Evolutionary conservation across 768 basidiomycete species (phyloP).

Genomic region (Tephrocybe rancida): DNA sequence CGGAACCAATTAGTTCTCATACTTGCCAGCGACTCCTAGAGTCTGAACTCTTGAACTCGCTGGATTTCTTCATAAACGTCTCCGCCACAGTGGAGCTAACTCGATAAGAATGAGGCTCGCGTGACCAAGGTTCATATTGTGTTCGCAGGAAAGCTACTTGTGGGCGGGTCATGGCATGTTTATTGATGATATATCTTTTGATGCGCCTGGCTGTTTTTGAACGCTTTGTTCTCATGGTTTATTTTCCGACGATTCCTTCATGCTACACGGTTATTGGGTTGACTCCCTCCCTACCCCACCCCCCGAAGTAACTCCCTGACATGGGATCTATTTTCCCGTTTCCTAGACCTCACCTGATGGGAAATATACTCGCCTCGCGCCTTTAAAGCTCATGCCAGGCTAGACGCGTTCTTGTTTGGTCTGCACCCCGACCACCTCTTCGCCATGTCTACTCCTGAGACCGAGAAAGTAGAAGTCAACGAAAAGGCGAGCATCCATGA

Average conservation of each 20-base stretch:
- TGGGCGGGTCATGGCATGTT: no score
- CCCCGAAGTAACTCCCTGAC: neutral
- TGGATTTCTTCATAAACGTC: no score
- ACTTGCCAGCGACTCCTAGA: no score
- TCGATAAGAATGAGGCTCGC: no score
- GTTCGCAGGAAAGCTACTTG: no score
- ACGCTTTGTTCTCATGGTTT: no score
- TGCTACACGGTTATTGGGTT: neutral
- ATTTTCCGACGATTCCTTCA: neutral
- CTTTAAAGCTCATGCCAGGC: neutral
- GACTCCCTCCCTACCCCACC: neutral
- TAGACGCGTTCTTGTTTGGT: neutral
- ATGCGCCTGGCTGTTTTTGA: no score
- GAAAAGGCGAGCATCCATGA: constrained; percentile 9
- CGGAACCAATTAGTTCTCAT: no score
- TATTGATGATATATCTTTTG: no score
- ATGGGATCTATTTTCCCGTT: neutral
- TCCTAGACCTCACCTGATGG: neutral
- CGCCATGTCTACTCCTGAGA: constrained; percentile 19
- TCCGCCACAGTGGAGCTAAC: no score
- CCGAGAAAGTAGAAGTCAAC: constrained; percentile 14
- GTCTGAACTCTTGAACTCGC: no score
- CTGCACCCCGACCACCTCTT: neutral
- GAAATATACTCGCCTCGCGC: neutral
- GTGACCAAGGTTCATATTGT: no score